These are phyloP conservation scores for Alternaria infectoria DNA, from an alignment of 2,329 filamentous ascomycete genomes.

Conservation along the genomic window DNA sequence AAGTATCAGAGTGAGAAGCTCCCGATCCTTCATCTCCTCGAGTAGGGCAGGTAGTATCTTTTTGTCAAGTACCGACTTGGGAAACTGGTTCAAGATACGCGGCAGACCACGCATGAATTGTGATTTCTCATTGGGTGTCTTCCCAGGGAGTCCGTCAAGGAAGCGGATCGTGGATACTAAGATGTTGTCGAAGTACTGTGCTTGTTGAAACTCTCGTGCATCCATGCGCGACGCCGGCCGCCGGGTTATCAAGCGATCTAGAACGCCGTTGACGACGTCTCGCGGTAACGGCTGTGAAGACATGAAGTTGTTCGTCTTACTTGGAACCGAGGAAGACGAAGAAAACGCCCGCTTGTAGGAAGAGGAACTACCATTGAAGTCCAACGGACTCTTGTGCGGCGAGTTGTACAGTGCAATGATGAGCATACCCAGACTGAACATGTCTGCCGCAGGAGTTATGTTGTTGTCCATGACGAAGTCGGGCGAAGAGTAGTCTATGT, in stretches of 20 bases:
- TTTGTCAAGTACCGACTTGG: constrained; percentile 90
- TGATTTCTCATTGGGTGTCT: constrained; percentile 88
- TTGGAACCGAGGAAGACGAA: constrained; percentile 79
- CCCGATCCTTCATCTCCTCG: constrained; percentile 92
- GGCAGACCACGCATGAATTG: constrained; percentile 89
- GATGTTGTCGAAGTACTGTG: constrained; percentile 96
- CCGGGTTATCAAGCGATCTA: constrained; percentile 86
- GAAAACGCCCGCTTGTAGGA: constrained; percentile 86
- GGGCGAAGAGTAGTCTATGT: constrained; percentile 91
- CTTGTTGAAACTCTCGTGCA: constrained; percentile 90
- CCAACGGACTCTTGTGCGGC: constrained; percentile 87
- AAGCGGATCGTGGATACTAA: constrained; percentile 96
- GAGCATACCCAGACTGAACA: constrained; percentile 90
- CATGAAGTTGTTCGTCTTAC: constrained; percentile 81
- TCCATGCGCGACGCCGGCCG: constrained; percentile 86
- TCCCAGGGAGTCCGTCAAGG: constrained; percentile 86
- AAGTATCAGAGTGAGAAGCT: constrained; percentile 81
- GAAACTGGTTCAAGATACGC: constrained; percentile 89
- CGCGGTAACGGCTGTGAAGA: constrained; percentile 79
- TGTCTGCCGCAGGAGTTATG: constrained; percentile 81
- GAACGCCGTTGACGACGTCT: constrained; percentile 75
- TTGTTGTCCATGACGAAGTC: constrained; percentile 94
- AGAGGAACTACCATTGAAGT: constrained; percentile 79
- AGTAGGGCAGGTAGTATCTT: constrained; percentile 88
- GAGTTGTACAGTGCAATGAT: constrained; percentile 92